These are phyloP conservation scores for Nitzschia putrida DNA, from an alignment of 108 stramenopile genomes.

Conservation along the genomic window DNA sequence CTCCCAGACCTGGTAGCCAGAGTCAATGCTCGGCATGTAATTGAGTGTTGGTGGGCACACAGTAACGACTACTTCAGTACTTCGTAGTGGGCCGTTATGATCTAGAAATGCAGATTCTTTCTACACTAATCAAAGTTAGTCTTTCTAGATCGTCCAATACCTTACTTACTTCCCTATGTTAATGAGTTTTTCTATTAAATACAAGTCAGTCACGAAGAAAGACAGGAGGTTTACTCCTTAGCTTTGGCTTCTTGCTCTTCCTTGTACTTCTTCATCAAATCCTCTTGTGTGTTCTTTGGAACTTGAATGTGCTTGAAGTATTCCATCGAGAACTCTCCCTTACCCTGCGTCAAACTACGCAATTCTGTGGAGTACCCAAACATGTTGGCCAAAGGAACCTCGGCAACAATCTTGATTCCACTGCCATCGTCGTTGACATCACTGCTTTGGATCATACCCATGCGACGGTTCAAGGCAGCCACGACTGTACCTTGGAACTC, in stretches of 20 bases:
- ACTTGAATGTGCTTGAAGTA: slow-evolving; percentile 91
- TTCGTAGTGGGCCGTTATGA: too few species aligned
- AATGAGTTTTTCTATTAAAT: too few species aligned
- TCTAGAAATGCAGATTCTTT: too few species aligned
- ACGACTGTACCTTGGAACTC: slow-evolving; percentile 98
- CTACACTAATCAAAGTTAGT: too few species aligned
- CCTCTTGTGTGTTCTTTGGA: slow-evolving; percentile 79
- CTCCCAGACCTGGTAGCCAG: too few species aligned
- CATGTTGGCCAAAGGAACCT: slow-evolving; percentile 94
- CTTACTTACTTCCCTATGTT: too few species aligned
- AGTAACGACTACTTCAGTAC: too few species aligned
- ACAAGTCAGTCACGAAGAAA: too few species aligned
- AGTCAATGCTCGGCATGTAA: too few species aligned
- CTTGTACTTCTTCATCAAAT: slow-evolving; percentile 87
- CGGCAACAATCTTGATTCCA: slow-evolving; percentile 82
- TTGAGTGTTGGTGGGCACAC: too few species aligned
- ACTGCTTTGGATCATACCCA: slow-evolving; percentile 90
- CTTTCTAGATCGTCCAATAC: too few species aligned
- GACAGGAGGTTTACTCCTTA: slow-evolving; percentile 14
- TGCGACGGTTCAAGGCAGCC: slow-evolving; percentile 90
- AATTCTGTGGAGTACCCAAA: slow-evolving; percentile 97
- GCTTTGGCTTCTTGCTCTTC: slow-evolving; percentile 66
- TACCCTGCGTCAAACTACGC: slow-evolving; percentile 94
- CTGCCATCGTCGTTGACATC: slow-evolving; percentile 94
- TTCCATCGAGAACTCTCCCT: slow-evolving; percentile 99